These are phyloP conservation scores for Halenospora varia DNA, from an alignment of 495 filamentous ascomycete species.

Conservation along the genomic window DNA sequence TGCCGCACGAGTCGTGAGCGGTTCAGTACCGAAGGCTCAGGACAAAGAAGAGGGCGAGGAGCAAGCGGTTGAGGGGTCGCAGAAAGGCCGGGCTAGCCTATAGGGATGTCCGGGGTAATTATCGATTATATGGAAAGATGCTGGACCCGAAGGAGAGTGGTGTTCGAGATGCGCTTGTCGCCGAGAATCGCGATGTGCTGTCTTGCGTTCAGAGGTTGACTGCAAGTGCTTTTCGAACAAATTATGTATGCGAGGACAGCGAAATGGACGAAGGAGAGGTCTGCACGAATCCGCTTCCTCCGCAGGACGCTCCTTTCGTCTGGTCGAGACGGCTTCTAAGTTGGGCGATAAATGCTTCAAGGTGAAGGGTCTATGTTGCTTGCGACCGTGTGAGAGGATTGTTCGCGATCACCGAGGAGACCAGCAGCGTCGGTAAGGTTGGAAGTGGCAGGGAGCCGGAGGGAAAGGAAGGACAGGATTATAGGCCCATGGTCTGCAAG, in stretches of 20 bases:
- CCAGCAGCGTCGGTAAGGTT: not conserved
- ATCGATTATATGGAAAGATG: not conserved
- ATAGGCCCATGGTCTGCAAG: not conserved
- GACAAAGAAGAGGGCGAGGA: not conserved
- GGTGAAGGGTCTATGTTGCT: no score
- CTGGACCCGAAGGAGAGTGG: not conserved
- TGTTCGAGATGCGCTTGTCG: not conserved
- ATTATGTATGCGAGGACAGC: not conserved
- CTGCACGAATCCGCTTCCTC: not conserved
- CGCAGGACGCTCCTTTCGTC: not conserved
- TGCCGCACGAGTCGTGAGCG: not conserved
- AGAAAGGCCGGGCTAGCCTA: not conserved
- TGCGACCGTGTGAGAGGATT: no score
- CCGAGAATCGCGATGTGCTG: no score
- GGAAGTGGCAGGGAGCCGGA: not conserved
- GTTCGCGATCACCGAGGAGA: no score
- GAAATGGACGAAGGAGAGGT: not conserved
- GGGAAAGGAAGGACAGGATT: not conserved
- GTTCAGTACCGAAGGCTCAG: not conserved
- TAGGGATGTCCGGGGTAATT: not conserved
- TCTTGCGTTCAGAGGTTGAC: not conserved
- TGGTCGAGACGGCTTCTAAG: no score
- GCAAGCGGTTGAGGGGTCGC: not conserved
- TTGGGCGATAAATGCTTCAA: no score
- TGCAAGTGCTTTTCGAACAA: not conserved